Base-by-base conservation (phyloP, 2,329 filamentous ascomycete genomes). In the Penicillium psychrosexuale region DNA sequence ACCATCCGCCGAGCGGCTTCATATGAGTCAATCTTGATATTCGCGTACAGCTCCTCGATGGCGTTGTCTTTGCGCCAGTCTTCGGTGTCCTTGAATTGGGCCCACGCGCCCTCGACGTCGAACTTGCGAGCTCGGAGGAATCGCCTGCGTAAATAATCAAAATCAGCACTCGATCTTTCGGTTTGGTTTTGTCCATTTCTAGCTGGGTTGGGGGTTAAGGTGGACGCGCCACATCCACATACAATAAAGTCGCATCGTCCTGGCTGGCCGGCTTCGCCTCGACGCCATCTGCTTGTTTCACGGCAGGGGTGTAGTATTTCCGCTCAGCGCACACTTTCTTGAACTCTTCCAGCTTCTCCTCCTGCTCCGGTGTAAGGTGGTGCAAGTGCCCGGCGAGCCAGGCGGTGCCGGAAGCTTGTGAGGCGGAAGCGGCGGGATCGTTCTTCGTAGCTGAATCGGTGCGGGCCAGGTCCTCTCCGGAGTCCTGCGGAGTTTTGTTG, bases 121-220 rank as follows among this genome's bases (percentile, higher is more conserved):
- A 93, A 97, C 72, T 86, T 88, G 53, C 92, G 85, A 33, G 92
- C 92, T 66, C 92, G 88, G 47, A 97, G 80, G 72, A 88, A 97
- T 57, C 92, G 90, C 59, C 90, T 94, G 19, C 12, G 8, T 3
- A 45, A 24, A 39, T 1, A 24, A 22, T 8, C 1, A 27, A 7
- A 5, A 7, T 45, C 28, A 44, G 47, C 17, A 51, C 15, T 49
- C 8, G 9, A 19, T 33, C 19, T 55, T 47, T 17, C 31, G 47
- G 19, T 58, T 22, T 11, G 4, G 11, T 19, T 3, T 31, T 37
- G 19, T 56, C 13, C 15, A n/a, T n/a, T 7, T 9, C 30, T 24
- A 43, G 30, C 17, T 12, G n/a, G 5, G n/a, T 47, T 19, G 55
- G 33, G 48, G 28, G 45, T 36, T 31, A 34, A 28, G 19, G 13